Conservation (phyloP, 1,139 yeast species). For the Hansenula lynferdii region DNA sequence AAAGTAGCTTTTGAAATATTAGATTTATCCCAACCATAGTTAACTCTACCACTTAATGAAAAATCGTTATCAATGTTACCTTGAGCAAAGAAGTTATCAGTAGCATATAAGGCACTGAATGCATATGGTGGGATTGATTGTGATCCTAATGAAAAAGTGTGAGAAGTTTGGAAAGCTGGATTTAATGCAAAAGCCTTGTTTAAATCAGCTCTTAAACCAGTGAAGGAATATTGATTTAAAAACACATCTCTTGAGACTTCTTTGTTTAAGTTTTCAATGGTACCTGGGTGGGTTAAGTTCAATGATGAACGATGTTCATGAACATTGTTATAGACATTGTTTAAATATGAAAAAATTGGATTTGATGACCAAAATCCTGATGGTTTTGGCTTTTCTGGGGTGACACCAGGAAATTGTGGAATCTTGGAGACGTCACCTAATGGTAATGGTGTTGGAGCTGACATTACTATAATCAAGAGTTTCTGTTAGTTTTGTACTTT, state of each 20-base stretch:
- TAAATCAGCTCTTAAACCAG: conserved; percentile 95
- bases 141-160: conserved; percentile 88
- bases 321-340: conserved; percentile 70
- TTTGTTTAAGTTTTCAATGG: conserved; percentile 88
- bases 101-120: conserved; percentile 84
- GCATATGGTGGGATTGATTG: conserved; percentile 88
- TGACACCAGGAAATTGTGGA: conserved; percentile 51
- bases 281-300: conserved; percentile 88
- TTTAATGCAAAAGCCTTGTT: conserved; percentile 87
- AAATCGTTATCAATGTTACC: conserved; percentile 88
- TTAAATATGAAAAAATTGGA: conserved; percentile 78
- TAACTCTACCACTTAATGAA: conserved; percentile 83
- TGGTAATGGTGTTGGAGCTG: conserved; percentile 29
- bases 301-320: conserved; percentile 76
- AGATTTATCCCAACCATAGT: conserved; percentile 85
- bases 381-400: conserved; percentile 38
- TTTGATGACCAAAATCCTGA: conserved; percentile 76
- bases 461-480: conserved; percentile 8
- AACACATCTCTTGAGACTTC: conserved; percentile 94
- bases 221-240: conserved; percentile 83
- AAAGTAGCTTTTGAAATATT: conserved; percentile 81
- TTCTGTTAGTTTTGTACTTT: conserved; percentile 2
- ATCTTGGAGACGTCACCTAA: conserved; percentile 53
- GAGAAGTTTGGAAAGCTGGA: conserved; percentile 97
- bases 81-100: conserved; percentile 81